A percentile compares a stretch with the other conserved stretches of the same genome.
phyloP scores from a whole-genome alignment of 768 basidiomycete genomes.

The Leccinum uliginosum region DNA sequence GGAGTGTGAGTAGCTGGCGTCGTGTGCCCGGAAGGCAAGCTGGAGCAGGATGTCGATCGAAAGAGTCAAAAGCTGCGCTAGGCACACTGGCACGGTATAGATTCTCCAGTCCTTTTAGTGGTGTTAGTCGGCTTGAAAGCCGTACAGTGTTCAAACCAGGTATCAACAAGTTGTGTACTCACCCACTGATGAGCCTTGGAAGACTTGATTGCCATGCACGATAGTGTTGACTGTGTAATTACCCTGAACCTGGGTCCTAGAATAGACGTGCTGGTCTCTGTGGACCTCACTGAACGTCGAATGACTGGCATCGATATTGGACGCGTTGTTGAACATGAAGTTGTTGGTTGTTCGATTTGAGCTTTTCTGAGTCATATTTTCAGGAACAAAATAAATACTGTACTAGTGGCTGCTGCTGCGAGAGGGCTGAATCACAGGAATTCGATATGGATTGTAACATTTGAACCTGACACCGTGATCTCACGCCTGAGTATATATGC shows the following conservation, averaged over 20 bases:
- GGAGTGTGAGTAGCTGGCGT: constrained; percentile 9
- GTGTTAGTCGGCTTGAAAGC: background rate
- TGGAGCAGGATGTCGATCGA: constrained; percentile 18
- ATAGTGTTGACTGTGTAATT: constrained; percentile 14
- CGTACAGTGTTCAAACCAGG: background rate
- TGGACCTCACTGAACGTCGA: constrained; percentile 20
- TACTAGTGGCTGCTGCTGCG: too few relatives aligned
- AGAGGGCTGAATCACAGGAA: too few relatives aligned
- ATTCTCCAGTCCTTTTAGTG: constrained; percentile 12
- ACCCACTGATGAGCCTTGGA: constrained; percentile 9
- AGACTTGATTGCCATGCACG: constrained; percentile 19
- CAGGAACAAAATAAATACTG: too few relatives aligned
- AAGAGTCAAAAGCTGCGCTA: constrained; percentile 15
- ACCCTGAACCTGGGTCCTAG: constrained; percentile 9
- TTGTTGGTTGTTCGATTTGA: too few relatives aligned
- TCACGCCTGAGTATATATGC: too few relatives aligned
- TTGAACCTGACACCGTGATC: too few relatives aligned
- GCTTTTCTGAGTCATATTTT: too few relatives aligned
- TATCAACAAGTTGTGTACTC: background rate
- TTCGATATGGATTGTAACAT: too few relatives aligned
- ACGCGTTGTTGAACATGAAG: constrained; percentile 21
- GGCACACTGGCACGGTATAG: constrained; percentile 10
- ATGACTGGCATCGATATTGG: constrained; percentile 18
- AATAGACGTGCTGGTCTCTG: constrained; percentile 11
- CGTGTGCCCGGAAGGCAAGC: constrained; percentile 19